phyloP scores from a whole-genome alignment of 78 protist genomes.

The slime mould (Dictyostelium discoideum) region dicty_2.7 NC_007090.3:4512501-4513000 shows the following conservation, averaged over 20 bases:
- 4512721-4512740: not conserved
- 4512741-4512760: not conserved
- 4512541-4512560: not conserved
- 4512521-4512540: not conserved
- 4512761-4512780: not conserved
- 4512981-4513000: too few species aligned
- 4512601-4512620: too few species aligned
- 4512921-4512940: not conserved
- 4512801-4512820: not conserved
- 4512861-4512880: not conserved
- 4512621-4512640: not conserved
- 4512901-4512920: too few species aligned
- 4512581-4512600: not conserved
- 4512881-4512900: not conserved
- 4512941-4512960: too few species aligned
- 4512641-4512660: not conserved
- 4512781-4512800: not conserved
- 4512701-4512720: not conserved
- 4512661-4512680: not conserved
- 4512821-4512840: not conserved
- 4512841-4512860: not conserved
- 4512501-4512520: not conserved
- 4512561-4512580: not conserved
- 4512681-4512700: not conserved
- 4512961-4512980: too few species aligned